These are phyloP conservation scores for Pichia eremophila DNA, from an alignment of 805 yeast genomes.

Conservation along the genomic window DNA sequence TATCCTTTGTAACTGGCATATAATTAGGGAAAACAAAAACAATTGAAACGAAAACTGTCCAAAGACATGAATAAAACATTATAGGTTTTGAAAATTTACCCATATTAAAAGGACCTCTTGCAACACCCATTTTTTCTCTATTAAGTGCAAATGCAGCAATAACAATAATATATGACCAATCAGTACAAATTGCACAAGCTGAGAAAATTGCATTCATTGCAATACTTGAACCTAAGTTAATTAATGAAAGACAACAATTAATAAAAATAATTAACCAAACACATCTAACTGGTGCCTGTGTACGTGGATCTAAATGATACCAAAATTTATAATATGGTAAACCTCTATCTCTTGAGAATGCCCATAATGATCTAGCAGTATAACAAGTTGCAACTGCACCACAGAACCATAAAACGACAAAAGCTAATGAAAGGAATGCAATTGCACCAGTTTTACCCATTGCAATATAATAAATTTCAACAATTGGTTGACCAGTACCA, in stretches of 20 bases:
- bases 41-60: conserved; percentile 39
- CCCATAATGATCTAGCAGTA: conserved; percentile 44
- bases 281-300: conserved; percentile 36
- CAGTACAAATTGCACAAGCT: conserved; percentile 42
- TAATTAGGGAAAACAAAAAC: conserved; percentile 45
- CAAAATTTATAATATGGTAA: conserved; percentile 37
- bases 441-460: conserved; percentile 47
- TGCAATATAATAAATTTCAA: conserved; percentile 40
- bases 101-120: conserved; percentile 40
- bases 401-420: conserved; percentile 43
- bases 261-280: conserved; percentile 34
- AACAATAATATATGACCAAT: conserved; percentile 41
- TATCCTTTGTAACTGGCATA: conserved; percentile 31
- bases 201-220: conserved; percentile 50
- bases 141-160: conserved; percentile 34
- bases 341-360: conserved; percentile 49
- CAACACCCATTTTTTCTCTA: conserved; percentile 35
- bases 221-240: conserved; percentile 31
- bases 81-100: conserved; percentile 33
- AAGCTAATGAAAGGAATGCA: conserved; percentile 39
- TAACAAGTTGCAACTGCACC: conserved; percentile 43
- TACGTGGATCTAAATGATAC: conserved; percentile 30
- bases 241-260: conserved; percentile 35
- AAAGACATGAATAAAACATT: conserved; percentile 32
- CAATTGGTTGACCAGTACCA: conserved; percentile 41